These are phyloP conservation scores for Zopfia rhizophila DNA, from an alignment of 2,329 filamentous ascomycete genomes.

Conservation along the genomic window DNA sequence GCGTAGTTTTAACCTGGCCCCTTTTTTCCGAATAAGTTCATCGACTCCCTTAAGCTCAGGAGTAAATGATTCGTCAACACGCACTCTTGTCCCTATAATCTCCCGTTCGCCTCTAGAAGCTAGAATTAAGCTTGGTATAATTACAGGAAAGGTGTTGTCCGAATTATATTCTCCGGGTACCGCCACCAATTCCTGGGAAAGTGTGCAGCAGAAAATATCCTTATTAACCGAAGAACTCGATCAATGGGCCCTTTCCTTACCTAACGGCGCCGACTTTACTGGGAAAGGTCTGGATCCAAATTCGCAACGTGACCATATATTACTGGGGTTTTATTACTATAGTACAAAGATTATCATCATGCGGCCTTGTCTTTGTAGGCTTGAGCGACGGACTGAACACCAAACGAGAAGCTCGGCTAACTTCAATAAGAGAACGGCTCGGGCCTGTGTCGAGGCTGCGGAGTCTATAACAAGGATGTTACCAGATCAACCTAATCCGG, in stretches of 20 bases:
- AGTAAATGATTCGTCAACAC: too few species aligned
- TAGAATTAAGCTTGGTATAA: slow-evolving; percentile 18
- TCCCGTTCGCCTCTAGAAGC: not conserved
- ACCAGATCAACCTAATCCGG: slow-evolving; percentile 34
- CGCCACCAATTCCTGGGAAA: slow-evolving; percentile 38
- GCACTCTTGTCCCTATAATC: not conserved
- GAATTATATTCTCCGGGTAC: slow-evolving; percentile 37
- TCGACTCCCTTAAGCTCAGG: too few species aligned
- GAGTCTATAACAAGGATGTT: slow-evolving; percentile 44
- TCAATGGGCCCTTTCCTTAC: slow-evolving; percentile 33
- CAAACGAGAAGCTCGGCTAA: slow-evolving; percentile 41
- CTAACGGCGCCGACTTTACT: slow-evolving; percentile 26
- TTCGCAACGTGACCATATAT: slow-evolving; percentile 19
- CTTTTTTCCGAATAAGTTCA: not conserved
- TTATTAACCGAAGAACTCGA: slow-evolving; percentile 33
- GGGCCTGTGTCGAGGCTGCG: slow-evolving; percentile 47
- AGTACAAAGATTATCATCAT: slow-evolving; percentile 48
- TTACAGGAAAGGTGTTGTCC: slow-evolving; percentile 34
- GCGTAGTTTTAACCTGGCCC: not conserved
- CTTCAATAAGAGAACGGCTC: slow-evolving; percentile 45
- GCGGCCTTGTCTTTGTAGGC: slow-evolving; percentile 52
- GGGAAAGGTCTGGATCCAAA: not conserved
- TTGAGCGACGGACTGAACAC: slow-evolving; percentile 42
- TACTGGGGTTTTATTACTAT: slow-evolving; percentile 35
- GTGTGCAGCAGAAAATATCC: slow-evolving; percentile 33